Conservation (phyloP, 2,329 filamentous ascomycete genomes). For the Aspergillus viridinutans region DNA sequence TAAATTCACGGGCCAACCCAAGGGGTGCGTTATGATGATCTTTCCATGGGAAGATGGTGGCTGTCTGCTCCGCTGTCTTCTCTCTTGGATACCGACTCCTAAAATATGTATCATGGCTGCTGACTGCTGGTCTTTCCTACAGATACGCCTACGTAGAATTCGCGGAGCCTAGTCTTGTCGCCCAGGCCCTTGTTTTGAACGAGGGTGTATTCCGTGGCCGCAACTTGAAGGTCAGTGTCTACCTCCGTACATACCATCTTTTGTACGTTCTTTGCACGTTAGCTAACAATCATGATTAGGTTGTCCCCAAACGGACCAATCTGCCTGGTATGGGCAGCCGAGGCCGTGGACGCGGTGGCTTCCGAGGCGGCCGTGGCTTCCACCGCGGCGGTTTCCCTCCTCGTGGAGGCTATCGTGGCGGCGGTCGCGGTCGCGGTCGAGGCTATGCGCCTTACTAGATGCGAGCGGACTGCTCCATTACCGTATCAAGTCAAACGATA, state of each 20-base stretch:
- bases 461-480: slow-evolving; percentile 1
- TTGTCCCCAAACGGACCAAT: slow-evolving; percentile 91
- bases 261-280: background rate
- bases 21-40: slow-evolving; percentile 65
- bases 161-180: slow-evolving; percentile 85
- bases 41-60: background rate
- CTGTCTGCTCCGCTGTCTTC: background rate
- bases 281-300: slow-evolving; percentile 47
- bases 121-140: slow-evolving; percentile 24
- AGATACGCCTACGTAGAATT: slow-evolving; percentile 99
- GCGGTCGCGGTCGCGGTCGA: slow-evolving; percentile 45
- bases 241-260: background rate
- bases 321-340: slow-evolving; percentile 82
- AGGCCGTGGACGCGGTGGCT: slow-evolving; percentile 55
- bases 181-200: slow-evolving; percentile 89
- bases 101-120: slow-evolving; percentile 12
- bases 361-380: slow-evolving; percentile 49
- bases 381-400: slow-evolving; percentile 43
- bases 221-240: slow-evolving; percentile 75
- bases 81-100: background rate
- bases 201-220: slow-evolving; percentile 93
- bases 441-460: slow-evolving; percentile 45
- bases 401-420: slow-evolving; percentile 58
- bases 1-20: slow-evolving; percentile 98
- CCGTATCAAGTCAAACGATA: slow-evolving; percentile 1